phyloP scores from a whole-genome alignment of 257 asterid species.

The Salvia hispanica region DNA sequence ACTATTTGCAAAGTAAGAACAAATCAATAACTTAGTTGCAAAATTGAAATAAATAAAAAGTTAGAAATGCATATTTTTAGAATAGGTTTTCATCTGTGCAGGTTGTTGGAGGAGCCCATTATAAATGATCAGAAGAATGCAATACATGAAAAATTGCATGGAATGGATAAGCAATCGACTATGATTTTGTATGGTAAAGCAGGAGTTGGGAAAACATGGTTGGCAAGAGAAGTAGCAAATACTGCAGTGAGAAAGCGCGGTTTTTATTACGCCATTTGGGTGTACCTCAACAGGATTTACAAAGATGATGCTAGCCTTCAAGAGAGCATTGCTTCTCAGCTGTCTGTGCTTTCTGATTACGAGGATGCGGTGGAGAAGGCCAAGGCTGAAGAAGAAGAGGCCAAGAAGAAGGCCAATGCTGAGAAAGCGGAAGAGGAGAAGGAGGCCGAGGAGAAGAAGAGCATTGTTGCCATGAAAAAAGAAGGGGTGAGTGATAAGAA shows the following conservation, averaged over 20 bases:
- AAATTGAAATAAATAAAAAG: too few relatives aligned
- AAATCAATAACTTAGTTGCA: too few relatives aligned
- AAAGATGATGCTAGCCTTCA: neutral
- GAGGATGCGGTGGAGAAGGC: constrained; percentile 4
- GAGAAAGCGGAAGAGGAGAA: neutral
- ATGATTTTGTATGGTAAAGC: constrained; percentile 32
- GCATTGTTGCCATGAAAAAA: too few relatives aligned
- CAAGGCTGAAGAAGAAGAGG: neutral
- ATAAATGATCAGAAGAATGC: neutral
- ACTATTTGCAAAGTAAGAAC: too few relatives aligned
- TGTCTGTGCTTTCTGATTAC: constrained; percentile 12
- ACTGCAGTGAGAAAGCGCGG: constrained; percentile 20
- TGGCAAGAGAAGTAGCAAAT: constrained; percentile 36
- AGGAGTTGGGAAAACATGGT: constrained; percentile 52
- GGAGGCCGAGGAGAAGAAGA: neutral
- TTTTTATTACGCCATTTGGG: constrained; percentile 36
- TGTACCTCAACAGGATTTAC: constrained; percentile 31
- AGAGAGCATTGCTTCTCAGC: constrained; percentile 31
- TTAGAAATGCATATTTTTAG: too few relatives aligned
- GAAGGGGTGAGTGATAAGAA: neutral
- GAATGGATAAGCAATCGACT: neutral
- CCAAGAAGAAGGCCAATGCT: neutral
- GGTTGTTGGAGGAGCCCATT: constrained; percentile 16
- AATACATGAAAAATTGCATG: neutral
- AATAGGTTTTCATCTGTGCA: constrained; percentile 16